Conservation (phyloP, 495 filamentous ascomycete genomes). For the Choiromyces venosus region DNA sequence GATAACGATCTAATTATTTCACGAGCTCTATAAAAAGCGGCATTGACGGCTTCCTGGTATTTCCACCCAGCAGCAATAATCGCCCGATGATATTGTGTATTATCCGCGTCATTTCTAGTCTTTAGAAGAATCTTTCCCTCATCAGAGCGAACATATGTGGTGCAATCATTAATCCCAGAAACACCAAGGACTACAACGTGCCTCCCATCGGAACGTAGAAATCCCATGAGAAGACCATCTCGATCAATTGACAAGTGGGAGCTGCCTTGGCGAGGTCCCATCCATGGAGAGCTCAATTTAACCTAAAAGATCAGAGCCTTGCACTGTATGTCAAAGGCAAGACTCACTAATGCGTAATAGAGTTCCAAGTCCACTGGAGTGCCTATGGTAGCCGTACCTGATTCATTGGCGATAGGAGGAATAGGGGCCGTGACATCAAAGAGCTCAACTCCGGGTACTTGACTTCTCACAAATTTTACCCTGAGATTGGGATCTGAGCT, state of each 20-base stretch:
- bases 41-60: constrained; percentile 71
- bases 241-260: constrained; percentile 59
- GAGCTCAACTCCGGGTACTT: constrained; percentile 29
- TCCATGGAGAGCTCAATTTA: constrained; percentile 68
- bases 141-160: constrained; percentile 62
- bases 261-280: constrained; percentile 79
- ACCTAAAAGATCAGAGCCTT: constrained; percentile 20
- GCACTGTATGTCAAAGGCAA: background rate
- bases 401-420: constrained; percentile 19
- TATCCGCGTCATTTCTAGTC: constrained; percentile 62
- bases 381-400: constrained; percentile 15
- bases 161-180: constrained; percentile 66
- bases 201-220: constrained; percentile 65
- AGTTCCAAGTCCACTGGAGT: constrained; percentile 23
- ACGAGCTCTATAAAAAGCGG: constrained; percentile 80
- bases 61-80: constrained; percentile 66
- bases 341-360: constrained; percentile 35
- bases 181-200: constrained; percentile 78
- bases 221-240: constrained; percentile 75
- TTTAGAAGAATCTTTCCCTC: constrained; percentile 63
- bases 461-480: constrained; percentile 13
- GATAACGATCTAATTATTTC: constrained; percentile 52
- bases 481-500: constrained; percentile 22
- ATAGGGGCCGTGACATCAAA: constrained; percentile 31
- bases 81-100: constrained; percentile 54